Percentiles rank a stretch among this genome's conserved stretches.
phyloP scores from a whole-genome alignment of 345 rosid species.

The Populus deltoides region DNA sequence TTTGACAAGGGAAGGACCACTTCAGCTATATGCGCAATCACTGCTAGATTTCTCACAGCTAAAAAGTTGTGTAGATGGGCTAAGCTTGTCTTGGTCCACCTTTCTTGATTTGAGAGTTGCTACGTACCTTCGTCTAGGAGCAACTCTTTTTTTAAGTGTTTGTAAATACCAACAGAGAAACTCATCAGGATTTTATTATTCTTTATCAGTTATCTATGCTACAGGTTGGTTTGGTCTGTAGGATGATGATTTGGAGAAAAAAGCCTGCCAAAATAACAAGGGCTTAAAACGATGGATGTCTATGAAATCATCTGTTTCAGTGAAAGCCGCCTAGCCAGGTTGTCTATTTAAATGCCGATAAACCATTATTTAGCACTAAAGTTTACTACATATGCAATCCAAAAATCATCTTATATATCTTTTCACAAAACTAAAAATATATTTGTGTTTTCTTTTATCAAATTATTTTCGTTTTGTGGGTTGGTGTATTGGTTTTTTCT shows the following conservation, averaged over 20 bases:
- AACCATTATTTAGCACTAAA: neutral
- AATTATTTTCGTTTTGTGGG: neutral
- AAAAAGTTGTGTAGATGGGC: neutral
- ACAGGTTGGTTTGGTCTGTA: neutral
- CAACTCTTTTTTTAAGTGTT: neutral
- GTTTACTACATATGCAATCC: neutral
- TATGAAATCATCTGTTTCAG: neutral
- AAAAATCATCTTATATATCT: neutral
- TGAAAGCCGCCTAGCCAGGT: neutral
- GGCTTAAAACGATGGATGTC: neutral
- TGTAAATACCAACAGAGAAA: neutral
- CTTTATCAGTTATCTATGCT: neutral
- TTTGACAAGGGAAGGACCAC: slow-evolving; percentile 4
- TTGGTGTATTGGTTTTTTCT: neutral
- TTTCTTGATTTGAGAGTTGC: neutral
- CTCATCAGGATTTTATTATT: neutral
- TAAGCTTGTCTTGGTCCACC: neutral
- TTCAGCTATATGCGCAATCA: neutral
- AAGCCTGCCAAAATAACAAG: neutral
- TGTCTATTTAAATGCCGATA: neutral
- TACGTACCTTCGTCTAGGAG: neutral
- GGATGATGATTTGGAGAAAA: neutral
- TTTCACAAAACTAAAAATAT: too few relatives aligned
- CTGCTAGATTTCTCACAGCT: neutral
- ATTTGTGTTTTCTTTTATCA: neutral